Conservation (phyloP, 1,284 basidiomycete species). For the Trametes polyzona region DNA sequence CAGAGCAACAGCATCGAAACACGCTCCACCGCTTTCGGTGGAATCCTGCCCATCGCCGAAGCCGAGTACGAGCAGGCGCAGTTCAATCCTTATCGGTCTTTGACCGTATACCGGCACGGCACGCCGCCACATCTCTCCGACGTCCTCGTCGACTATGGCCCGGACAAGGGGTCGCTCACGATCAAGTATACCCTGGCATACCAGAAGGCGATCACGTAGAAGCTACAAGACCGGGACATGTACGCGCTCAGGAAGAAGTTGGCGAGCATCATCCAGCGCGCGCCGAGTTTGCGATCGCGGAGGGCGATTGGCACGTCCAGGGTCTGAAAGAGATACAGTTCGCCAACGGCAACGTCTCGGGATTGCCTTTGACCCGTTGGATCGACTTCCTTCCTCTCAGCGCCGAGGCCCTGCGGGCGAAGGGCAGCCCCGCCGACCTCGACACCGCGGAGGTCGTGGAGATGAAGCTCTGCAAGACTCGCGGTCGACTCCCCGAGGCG, state of each 20-base stretch:
- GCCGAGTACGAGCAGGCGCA: conserved; percentile 45
- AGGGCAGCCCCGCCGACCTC: conserved; percentile 40
- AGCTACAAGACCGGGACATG: conserved; percentile 48
- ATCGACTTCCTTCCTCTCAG: conserved; percentile 56
- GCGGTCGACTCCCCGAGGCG: conserved; percentile 47
- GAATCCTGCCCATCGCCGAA: conserved; percentile 45
- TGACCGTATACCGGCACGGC: conserved; percentile 40
- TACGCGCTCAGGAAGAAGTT: conserved; percentile 52
- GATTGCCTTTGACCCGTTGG: conserved; percentile 57
- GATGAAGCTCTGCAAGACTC: conserved; percentile 57
- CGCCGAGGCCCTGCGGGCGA: conserved; percentile 52
- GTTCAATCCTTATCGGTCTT: conserved; percentile 47
- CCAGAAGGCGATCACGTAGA: conserved; percentile 52
- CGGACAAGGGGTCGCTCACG: conserved; percentile 40
- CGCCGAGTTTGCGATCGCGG: conserved; percentile 58
- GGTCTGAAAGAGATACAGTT: conserved; percentile 31
- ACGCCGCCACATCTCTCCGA: conserved; percentile 51
- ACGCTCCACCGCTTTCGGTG: conserved; percentile 50
- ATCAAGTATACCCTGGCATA: conserved; percentile 44
- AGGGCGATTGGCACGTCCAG: conserved; percentile 50
- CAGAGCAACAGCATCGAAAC: conserved; percentile 53
- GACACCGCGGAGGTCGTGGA: conserved; percentile 64
- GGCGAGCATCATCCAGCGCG: conserved; percentile 48
- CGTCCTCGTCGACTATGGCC: conserved; percentile 50
- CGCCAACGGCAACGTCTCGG: conserved; percentile 29